Percentiles rank a stretch among this genome's conserved stretches.
These are phyloP conservation scores for Trichophyton equinum DNA, from an alignment of 2,329 filamentous ascomycete genomes.

Conservation along the genomic window DNA sequence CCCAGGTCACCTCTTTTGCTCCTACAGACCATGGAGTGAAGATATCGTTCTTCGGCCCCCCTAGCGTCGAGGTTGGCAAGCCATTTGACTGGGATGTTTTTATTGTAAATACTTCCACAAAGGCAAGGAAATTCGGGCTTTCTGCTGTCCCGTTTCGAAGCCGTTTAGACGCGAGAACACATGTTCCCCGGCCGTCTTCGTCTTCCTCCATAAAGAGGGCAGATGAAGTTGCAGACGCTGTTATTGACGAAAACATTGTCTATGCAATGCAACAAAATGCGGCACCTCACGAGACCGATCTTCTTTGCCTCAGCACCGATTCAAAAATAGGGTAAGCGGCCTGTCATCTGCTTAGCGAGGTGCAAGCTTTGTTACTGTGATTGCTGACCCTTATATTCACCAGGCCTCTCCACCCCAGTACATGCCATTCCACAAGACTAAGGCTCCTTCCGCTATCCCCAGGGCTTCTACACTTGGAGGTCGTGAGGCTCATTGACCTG, in stretches of 20 bases:
- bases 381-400: slow-evolving; percentile 1
- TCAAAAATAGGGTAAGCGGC: slow-evolving; percentile 43
- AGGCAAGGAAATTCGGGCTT: slow-evolving; percentile 42
- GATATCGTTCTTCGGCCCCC: slow-evolving; percentile 44
- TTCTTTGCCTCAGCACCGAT: slow-evolving; percentile 47
- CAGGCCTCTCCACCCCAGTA: slow-evolving; percentile 42
- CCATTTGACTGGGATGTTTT: slow-evolving; percentile 46
- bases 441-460: slow-evolving; percentile 41
- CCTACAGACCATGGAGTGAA: slow-evolving; percentile 37
- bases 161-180: slow-evolving; percentile 28
- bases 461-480: slow-evolving; percentile 42
- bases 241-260: slow-evolving; percentile 45
- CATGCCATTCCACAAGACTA: slow-evolving; percentile 45
- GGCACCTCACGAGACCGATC: slow-evolving; percentile 37
- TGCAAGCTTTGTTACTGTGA: too few species aligned
- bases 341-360: too few species aligned
- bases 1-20: slow-evolving; percentile 16
- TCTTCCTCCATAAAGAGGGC: slow-evolving; percentile 30
- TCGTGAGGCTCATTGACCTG: slow-evolving; percentile 43
- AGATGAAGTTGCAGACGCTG: slow-evolving; percentile 36
- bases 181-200: slow-evolving; percentile 34
- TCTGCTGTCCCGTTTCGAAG: slow-evolving; percentile 40
- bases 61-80: slow-evolving; percentile 37
- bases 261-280: slow-evolving; percentile 43
- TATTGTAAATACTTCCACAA: slow-evolving; percentile 46